Conservation (phyloP, 2,329 filamentous ascomycete genomes). For the Orbilia blumenaviensis region DNA sequence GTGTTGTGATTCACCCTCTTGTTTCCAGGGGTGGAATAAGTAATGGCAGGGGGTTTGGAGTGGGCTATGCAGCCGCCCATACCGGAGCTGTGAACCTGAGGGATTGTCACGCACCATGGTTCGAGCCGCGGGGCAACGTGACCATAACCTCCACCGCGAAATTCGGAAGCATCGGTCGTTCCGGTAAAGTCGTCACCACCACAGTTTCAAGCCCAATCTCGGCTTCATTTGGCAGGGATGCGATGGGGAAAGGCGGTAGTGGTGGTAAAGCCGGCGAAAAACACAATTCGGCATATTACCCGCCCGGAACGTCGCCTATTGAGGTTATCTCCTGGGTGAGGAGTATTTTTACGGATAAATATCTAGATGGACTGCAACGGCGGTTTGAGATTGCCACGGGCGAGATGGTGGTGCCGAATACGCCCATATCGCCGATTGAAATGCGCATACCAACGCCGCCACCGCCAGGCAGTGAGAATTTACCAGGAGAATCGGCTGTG, state of each 20-base stretch:
- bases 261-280: not conserved
- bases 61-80: constrained; percentile 35
- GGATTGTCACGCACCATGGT: constrained; percentile 31
- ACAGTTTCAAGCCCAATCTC: not conserved
- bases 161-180: constrained; percentile 1
- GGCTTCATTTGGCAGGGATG: not conserved
- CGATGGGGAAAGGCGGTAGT: not conserved
- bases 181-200: not conserved
- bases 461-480: too few relatives aligned
- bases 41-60: constrained; percentile 5
- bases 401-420: not conserved
- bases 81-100: constrained; percentile 31
- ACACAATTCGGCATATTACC: not conserved
- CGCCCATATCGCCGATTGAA: constrained; percentile 17
- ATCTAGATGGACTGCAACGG: not conserved
- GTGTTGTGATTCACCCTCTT: constrained; percentile 6
- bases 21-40: not conserved
- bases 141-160: not conserved
- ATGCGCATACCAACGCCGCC: constrained; percentile 15
- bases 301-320: constrained; percentile 27
- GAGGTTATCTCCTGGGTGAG: constrained; percentile 29
- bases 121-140: constrained; percentile 20
- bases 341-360: constrained; percentile 42
- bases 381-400: constrained; percentile 4
- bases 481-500: not conserved